A percentile compares a stretch with the other conserved stretches of the same genome.
These are phyloP conservation scores for Paraglomus brasilianum DNA, from an alignment of 192 early-diverging fungal genomes.

Conservation along the genomic window DNA sequence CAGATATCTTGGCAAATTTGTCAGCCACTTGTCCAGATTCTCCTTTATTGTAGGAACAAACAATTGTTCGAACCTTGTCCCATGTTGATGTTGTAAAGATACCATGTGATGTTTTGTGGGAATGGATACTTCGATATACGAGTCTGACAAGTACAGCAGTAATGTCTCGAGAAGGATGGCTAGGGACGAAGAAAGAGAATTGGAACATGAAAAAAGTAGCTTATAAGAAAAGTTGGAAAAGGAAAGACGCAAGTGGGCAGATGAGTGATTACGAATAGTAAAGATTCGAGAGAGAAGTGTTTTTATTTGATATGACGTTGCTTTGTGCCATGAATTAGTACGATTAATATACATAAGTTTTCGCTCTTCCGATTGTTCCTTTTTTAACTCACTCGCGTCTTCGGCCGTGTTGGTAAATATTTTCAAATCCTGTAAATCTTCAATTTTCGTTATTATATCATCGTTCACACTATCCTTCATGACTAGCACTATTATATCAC, in stretches of 20 bases:
- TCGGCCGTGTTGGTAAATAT: background rate
- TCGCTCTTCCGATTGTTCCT: background rate
- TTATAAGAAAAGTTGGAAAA: conserved; percentile 39
- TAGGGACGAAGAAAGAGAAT: conserved; percentile 35
- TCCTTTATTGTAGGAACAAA: conserved; percentile 38
- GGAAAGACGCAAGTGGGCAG: conserved; percentile 36
- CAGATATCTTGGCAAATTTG: conserved; percentile 37
- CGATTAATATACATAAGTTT: background rate
- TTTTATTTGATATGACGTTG: conserved; percentile 32
- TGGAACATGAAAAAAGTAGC: conserved; percentile 35
- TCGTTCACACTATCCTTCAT: conserved; percentile 35
- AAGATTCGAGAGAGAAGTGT: conserved; percentile 32
- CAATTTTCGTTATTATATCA: background rate
- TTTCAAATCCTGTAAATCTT: conserved; percentile 21
- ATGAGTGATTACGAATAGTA: conserved; percentile 37
- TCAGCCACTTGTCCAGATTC: conserved; percentile 36
- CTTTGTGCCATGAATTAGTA: conserved; percentile 34
- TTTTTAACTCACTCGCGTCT: background rate
- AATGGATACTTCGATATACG: conserved; percentile 35
- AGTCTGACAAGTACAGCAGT: conserved; percentile 41
- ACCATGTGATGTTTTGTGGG: conserved; percentile 26
- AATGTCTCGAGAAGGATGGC: conserved; percentile 37
- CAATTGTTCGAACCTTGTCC: conserved; percentile 24
- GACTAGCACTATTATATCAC: conserved; percentile 31
- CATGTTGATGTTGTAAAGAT: background rate